Evolutionary conservation across 2,329 filamentous ascomycete genomes (phyloP).

Genomic region (Aspergillus calidoustus): DNA sequence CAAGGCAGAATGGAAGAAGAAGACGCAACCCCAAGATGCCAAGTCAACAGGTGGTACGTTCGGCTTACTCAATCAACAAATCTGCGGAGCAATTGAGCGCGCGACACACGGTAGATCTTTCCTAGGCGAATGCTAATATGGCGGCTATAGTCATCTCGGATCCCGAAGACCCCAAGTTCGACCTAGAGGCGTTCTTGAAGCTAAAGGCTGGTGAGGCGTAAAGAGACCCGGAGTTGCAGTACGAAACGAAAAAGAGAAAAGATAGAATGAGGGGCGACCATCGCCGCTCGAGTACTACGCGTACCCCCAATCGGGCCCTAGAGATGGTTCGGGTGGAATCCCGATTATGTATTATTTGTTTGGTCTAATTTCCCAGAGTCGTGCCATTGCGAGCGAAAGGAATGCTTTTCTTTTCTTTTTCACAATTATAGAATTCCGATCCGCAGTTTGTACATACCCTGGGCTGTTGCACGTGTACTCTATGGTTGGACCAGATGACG

Average conservation of each 20-base stretch:
- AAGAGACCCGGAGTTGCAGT: slow-evolving; percentile 29
- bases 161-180: slow-evolving; percentile 85
- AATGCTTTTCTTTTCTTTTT: slow-evolving; percentile 38
- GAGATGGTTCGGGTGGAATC: slow-evolving; percentile 36
- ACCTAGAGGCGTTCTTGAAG: slow-evolving; percentile 83
- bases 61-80: slow-evolving; percentile 10
- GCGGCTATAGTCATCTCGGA: slow-evolving; percentile 67
- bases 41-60: slow-evolving; percentile 46
- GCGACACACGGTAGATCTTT: slow-evolving; percentile 4
- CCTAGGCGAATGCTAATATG: slow-evolving; percentile 25
- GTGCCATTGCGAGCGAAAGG: slow-evolving; percentile 48
- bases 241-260: slow-evolving; percentile 14
- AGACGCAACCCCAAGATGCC: slow-evolving; percentile 60
- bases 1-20: slow-evolving; percentile 87
- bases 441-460: slow-evolving; percentile 49
- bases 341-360: slow-evolving; percentile 50
- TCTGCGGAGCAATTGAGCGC: background rate
- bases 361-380: slow-evolving; percentile 46
- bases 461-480: slow-evolving; percentile 46
- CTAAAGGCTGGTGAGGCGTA: slow-evolving; percentile 58
- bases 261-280: slow-evolving; percentile 37
- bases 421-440: slow-evolving; percentile 45
- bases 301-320: slow-evolving; percentile 42
- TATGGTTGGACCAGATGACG: slow-evolving; percentile 44
- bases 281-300: slow-evolving; percentile 32